Evolutionary conservation across 2,329 filamentous ascomycete species (phyloP).

Genomic region (Fragosphaeria purpurea): DNA sequence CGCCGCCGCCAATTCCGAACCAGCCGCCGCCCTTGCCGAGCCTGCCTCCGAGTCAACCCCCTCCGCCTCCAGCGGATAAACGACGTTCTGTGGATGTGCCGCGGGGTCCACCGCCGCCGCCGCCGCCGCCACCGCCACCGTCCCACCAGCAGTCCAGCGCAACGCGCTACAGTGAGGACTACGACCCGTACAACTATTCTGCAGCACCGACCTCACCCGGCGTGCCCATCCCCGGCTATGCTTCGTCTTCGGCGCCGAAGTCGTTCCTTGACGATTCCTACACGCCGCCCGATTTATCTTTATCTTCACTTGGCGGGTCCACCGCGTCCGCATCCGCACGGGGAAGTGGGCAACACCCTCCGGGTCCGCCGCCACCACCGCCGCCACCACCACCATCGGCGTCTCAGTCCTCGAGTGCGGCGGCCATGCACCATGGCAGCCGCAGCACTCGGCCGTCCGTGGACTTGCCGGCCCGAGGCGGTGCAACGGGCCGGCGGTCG

Average conservation of each 20-base stretch:
- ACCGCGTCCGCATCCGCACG: background rate
- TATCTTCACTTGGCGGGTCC: constrained; percentile 2
- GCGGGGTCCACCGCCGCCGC: constrained; percentile 58
- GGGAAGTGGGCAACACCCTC: background rate
- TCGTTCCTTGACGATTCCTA: constrained; percentile 36
- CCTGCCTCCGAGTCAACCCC: constrained; percentile 24
- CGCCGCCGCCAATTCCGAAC: constrained; percentile 54
- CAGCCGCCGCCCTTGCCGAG: constrained; percentile 50
- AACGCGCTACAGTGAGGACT: constrained; percentile 46
- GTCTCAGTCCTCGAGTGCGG: constrained; percentile 17
- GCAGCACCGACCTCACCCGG: constrained; percentile 23
- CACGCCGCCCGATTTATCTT: constrained; percentile 31
- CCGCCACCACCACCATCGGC: constrained; percentile 20
- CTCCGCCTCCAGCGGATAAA: constrained; percentile 33
- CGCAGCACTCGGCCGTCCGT: constrained; percentile 46
- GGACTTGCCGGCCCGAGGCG: constrained; percentile 46
- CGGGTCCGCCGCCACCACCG: constrained; percentile 30
- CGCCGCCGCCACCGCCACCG: constrained; percentile 44
- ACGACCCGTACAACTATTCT: constrained; percentile 54
- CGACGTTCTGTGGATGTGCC: constrained; percentile 62
- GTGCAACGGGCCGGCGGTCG: constrained; percentile 43
- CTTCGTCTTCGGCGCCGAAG: constrained; percentile 20
- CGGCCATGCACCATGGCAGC: constrained; percentile 15
- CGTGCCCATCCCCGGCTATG: constrained; percentile 20
- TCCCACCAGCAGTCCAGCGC: constrained; percentile 25